Conservation (phyloP, 1,284 basidiomycete species). For the Sporisorium scitamineum region DNA sequence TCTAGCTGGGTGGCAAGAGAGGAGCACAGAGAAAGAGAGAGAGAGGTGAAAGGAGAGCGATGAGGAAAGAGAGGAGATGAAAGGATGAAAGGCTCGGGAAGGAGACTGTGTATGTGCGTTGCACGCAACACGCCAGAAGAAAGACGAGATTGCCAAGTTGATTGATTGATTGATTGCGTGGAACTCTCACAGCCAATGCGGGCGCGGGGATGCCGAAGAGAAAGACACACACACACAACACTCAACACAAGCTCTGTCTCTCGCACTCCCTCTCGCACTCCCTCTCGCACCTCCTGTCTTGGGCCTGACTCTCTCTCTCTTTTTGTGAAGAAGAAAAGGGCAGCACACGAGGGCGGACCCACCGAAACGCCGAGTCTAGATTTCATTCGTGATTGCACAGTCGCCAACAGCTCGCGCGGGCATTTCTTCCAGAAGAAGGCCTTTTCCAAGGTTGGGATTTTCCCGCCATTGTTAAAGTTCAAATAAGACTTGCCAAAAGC, state of each 20-base stretch:
- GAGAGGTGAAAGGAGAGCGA: background rate
- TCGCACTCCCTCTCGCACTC: background rate
- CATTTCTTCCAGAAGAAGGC: background rate
- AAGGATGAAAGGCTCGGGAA: background rate
- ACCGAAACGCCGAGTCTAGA: constrained; percentile 11
- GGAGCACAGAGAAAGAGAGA: background rate
- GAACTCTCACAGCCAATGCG: constrained; percentile 10
- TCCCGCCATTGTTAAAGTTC: background rate
- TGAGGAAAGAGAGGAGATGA: background rate
- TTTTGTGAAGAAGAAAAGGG: background rate
- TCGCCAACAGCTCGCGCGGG: no score
- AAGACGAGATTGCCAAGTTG: no score
- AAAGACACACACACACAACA: background rate
- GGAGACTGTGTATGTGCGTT: no score
- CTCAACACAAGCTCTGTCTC: constrained; percentile 3
- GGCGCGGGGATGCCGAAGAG: constrained; percentile 10
- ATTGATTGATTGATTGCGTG: constrained; percentile 17
- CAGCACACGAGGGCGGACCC: constrained; percentile 7
- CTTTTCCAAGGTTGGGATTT: background rate
- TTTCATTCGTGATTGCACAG: background rate
- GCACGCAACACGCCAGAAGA: background rate
- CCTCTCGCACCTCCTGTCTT: background rate
- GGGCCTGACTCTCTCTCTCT: background rate
- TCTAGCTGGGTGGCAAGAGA: background rate
- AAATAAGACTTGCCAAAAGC: background rate